Evolutionary conservation across 2,329 filamentous ascomycete genomes (phyloP), one percentile per base, ranked within the genome.

Genomic region (Dendryphion nanum): DNA sequence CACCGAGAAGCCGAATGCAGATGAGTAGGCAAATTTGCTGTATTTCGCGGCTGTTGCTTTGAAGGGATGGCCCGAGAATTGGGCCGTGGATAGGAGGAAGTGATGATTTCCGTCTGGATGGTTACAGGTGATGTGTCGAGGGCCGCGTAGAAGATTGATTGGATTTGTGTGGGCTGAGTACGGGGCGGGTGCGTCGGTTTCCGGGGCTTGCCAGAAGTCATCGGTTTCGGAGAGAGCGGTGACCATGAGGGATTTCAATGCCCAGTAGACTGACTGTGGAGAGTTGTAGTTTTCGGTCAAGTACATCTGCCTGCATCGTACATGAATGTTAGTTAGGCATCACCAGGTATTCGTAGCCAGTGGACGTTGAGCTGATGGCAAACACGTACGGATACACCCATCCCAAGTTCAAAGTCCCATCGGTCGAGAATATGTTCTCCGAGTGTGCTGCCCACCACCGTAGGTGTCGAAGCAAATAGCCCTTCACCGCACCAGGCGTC

Each of bases 271-370:
- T 0, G 72, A 76, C 44, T 77, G 74, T 0, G 74, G 73, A 0
- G 74, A 77, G 48, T 77, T 77, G 45, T 77, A 77, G 41, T 75
- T 68, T 45, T 77, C 75, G 5, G 59, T 55, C 58, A 77, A 63
- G 44, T 69, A 75, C 71, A 75, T 74, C n/a, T n/a, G n/a, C n/a
- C n/a, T n/a, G n/a, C n/a, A n/a, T n/a, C n/a, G n/a, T n/a, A n/a
- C n/a, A n/a, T n/a, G n/a, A n/a, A n/a, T n/a, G n/a, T n/a, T n/a
- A n/a, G n/a, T n/a, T n/a, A n/a, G n/a, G n/a, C n/a, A n/a, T n/a
- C n/a, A n/a, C n/a, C n/a, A n/a, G n/a, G n/a, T n/a, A n/a, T n/a
- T n/a, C n/a, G n/a, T n/a, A n/a, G n/a, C n/a, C n/a, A n/a, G n/a
- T n/a, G n/a, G n/a, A n/a, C n/a, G n/a, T n/a, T n/a, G n/a, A n/a